Base-by-base conservation (phyloP, 768 basidiomycete species). In the Termitomyces sp. region DNA sequence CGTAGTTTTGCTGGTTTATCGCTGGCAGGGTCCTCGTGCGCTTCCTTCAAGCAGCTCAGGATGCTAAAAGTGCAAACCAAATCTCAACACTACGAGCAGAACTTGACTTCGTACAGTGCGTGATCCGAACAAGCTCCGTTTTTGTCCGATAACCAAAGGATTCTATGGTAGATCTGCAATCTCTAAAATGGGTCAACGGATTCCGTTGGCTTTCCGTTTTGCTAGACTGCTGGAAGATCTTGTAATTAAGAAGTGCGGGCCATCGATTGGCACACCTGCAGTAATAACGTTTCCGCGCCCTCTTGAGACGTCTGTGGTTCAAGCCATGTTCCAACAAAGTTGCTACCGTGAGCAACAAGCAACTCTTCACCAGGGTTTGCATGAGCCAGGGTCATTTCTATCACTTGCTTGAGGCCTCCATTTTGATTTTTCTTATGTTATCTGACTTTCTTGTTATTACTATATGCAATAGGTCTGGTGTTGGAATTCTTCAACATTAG, bases 1-100 rank as follows among this genome's bases (percentile, higher is more conserved):
- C 12, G 2, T 52, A 86, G 84, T 83, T 85, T 59, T 80, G 78
- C 60, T 92, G 86, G 86, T 89, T 86, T 64, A 72, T 78, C 47
- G 80, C 78, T 42, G 88, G 86, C 3, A 75, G 85, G 27, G 84
- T 86, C 11, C 74, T 91, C 20, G 77, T 82, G 16, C 78, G 85
- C 13, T 89, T 89, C 65, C 67, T 88, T 32, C 80, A 82, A 57
- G 84, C 82, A 31, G 83, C 86, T 3, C 73, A 82, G 31, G 80
- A 86, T 33, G 77, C 76, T 5, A 78, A 81, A 18, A 78, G 77
- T 53, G 62, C 71, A 23, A 83, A 84, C 29, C 85, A 86, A 64
- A 74, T 80, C n/a, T 62, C 76, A 2, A 83, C 79, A 12, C 65
- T 90, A 7, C 80, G 78, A 18, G 70, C 75, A 11, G 89, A 91